phyloP scores from a whole-genome alignment of 768 basidiomycete species.

The Amanita phalloides region DNA sequence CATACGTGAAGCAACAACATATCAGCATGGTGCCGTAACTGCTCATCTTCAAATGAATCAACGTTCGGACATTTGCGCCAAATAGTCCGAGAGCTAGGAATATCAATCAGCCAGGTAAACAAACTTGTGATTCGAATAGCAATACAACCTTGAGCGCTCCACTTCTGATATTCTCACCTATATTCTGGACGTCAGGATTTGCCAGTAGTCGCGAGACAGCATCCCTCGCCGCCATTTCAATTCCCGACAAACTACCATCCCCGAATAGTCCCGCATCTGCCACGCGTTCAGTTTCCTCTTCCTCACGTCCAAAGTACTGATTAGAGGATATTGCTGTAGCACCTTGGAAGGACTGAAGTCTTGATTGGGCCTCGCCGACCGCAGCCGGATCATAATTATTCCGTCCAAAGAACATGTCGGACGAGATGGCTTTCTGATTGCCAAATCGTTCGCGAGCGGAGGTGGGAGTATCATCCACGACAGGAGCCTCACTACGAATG shows the following conservation, averaged over 20 bases:
- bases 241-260: constrained; percentile 49
- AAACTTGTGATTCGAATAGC: background rate
- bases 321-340: constrained; percentile 90
- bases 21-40: background rate
- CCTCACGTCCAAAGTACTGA: constrained; percentile 92
- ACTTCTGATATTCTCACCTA: constrained; percentile 65
- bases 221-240: constrained; percentile 62
- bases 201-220: constrained; percentile 62
- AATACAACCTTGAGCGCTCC: constrained; percentile 69
- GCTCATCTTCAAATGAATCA: constrained; percentile 6
- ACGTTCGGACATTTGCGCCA: constrained; percentile 56
- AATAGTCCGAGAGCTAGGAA: constrained; percentile 48
- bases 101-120: constrained; percentile 5
- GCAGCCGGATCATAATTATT: constrained; percentile 73
- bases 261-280: constrained; percentile 25
- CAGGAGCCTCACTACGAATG: constrained; percentile 12
- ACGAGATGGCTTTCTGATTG: constrained; percentile 89
- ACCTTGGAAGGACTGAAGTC: constrained; percentile 80
- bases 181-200: constrained; percentile 83
- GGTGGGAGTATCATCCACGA: constrained; percentile 52
- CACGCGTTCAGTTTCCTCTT: constrained; percentile 50
- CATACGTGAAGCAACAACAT: background rate
- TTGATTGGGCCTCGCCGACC: constrained; percentile 65
- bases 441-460: constrained; percentile 89
- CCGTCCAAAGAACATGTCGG: constrained; percentile 94